phyloP scores from a whole-genome alignment of 2,329 filamentous ascomycete species.

The Colletotrichum ledebouriae region DNA sequence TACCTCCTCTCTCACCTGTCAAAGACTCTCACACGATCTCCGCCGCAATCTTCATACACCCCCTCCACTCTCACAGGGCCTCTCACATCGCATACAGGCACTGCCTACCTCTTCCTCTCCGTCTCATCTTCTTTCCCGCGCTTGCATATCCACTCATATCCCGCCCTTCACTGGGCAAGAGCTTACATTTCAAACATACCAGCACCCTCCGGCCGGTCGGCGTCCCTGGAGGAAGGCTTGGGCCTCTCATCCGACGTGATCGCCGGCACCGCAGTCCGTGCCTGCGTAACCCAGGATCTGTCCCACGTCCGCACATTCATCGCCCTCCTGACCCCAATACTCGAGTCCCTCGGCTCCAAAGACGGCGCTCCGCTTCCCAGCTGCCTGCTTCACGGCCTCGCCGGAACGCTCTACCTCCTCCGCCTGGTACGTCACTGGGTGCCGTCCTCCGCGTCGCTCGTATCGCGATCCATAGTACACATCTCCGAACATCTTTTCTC shows the following conservation, averaged over 20 bases:
- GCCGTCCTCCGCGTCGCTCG: conserved; percentile 59
- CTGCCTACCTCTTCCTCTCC: conserved; percentile 68
- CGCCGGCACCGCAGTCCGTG: conserved; percentile 59
- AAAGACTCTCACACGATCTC: conserved; percentile 52
- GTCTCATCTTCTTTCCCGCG: conserved; percentile 60
- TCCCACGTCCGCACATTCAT: conserved; percentile 56
- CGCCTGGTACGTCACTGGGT: conserved; percentile 72
- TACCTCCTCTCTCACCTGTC: conserved; percentile 27
- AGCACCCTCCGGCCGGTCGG: conserved; percentile 1
- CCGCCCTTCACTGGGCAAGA: conserved; percentile 60
- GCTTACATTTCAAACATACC: conserved; percentile 59
- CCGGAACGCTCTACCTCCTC: conserved; percentile 77
- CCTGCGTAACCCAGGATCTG: conserved; percentile 57
- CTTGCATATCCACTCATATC: conserved; percentile 57
- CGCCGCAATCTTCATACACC: conserved; percentile 53
- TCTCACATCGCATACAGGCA: conserved; percentile 66
- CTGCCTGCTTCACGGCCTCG: conserved; percentile 76
- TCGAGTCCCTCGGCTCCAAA: conserved; percentile 46
- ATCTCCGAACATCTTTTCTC: conserved; percentile 71
- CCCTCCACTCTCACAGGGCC: conserved; percentile 59
- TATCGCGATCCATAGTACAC: conserved; percentile 67
- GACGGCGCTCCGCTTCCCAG: conserved; percentile 59
- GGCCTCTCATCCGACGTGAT: conserved; percentile 64
- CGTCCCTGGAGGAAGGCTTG: conserved; percentile 49
- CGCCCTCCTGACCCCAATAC: conserved; percentile 53